These are phyloP conservation scores for Gastrolobium villosum DNA, from an alignment of 306 rosid species.

Conservation along the genomic window DNA sequence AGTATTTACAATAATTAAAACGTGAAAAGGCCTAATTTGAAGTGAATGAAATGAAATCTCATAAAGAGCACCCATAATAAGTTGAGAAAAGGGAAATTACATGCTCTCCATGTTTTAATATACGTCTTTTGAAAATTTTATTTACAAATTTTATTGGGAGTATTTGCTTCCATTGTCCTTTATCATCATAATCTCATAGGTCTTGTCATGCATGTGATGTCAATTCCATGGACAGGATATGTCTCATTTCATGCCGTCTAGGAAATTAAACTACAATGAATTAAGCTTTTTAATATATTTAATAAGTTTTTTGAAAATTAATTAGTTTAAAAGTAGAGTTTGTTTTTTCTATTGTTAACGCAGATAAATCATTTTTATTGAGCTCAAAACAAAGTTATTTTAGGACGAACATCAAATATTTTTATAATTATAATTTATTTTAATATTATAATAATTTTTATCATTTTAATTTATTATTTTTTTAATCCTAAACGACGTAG, in stretches of 20 bases:
- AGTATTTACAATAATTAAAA: constrained; percentile 38
- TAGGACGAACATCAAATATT: too few relatives aligned
- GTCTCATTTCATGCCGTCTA: background rate
- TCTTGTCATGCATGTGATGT: background rate
- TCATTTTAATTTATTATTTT: too few relatives aligned
- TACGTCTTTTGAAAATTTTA: background rate
- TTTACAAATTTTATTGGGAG: background rate
- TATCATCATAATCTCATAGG: background rate
- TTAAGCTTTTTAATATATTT: background rate
- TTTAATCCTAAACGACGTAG: too few relatives aligned
- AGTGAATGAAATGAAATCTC: constrained; percentile 30
- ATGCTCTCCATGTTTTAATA: constrained; percentile 40
- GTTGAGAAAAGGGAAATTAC: constrained; percentile 42
- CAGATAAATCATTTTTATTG: too few relatives aligned
- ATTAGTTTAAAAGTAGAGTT: background rate
- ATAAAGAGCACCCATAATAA: background rate
- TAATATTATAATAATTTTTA: too few relatives aligned
- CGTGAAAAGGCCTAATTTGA: constrained; percentile 46
- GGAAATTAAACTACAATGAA: background rate
- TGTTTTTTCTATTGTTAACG: too few relatives aligned
- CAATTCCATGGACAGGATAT: constrained; percentile 5
- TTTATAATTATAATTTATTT: too few relatives aligned
- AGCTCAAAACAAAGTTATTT: too few relatives aligned
- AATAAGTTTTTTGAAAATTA: background rate
- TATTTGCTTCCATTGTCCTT: background rate